Percentiles rank a stretch among this genome's conserved stretches.
phyloP scores from a whole-genome alignment of 768 basidiomycete species.

The Pleurotus citrinopileatus region DNA sequence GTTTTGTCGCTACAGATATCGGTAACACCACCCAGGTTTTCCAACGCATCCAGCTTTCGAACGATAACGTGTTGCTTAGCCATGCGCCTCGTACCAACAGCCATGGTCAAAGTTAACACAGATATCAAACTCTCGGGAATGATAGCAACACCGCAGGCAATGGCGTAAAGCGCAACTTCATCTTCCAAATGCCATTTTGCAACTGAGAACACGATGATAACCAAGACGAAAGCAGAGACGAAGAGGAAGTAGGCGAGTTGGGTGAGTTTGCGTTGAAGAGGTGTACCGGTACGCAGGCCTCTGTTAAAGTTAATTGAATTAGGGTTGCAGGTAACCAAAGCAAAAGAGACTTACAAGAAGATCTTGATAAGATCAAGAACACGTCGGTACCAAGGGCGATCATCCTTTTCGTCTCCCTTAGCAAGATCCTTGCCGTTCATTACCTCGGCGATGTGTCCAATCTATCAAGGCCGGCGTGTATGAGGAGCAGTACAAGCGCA shows the following conservation, averaged over 20 bases:
- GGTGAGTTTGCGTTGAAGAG: constrained; percentile 15
- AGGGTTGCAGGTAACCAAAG: background rate
- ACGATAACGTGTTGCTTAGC: constrained; percentile 52
- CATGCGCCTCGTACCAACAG: constrained; percentile 13
- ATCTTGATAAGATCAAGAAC: constrained; percentile 18
- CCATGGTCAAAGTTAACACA: constrained; percentile 14
- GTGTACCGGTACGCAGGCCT: constrained; percentile 14
- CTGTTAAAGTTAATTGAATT: background rate
- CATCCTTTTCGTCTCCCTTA: constrained; percentile 13
- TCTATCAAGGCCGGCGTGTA: no score
- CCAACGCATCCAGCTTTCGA: constrained; percentile 61
- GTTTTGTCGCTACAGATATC: constrained; percentile 65
- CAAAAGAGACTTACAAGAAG: constrained; percentile 24
- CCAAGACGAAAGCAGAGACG: constrained; percentile 12
- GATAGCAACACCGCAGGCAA: constrained; percentile 12
- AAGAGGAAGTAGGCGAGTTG: constrained; percentile 14
- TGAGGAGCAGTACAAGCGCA: no score
- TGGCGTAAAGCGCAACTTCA: constrained; percentile 8
- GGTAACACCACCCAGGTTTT: constrained; percentile 55
- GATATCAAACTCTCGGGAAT: constrained; percentile 14
- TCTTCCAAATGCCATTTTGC: constrained; percentile 7
- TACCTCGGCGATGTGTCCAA: constrained; percentile 35
- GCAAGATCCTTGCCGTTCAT: constrained; percentile 25
- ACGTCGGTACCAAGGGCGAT: constrained; percentile 22
- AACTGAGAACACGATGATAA: constrained; percentile 13